Base-by-base conservation (phyloP, 768 basidiomycete species). In the Russula griseocarnosa region DNA sequence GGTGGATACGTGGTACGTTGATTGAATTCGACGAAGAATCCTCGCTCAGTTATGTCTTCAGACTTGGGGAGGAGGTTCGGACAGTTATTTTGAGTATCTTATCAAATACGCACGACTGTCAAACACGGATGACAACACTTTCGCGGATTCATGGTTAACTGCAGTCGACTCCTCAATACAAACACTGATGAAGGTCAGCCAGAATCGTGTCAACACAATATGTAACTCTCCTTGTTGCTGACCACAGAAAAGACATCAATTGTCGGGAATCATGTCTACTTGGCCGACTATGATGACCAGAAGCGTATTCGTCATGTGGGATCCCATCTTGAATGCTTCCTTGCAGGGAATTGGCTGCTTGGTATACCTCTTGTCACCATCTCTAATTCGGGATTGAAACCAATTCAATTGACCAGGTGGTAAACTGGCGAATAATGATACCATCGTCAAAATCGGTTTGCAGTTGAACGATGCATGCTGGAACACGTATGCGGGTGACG, bases 41-140 rank as follows among this genome's bases (percentile, higher is more conserved):
- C 18, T 55, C 42, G 38, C 7, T 32, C 36, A 53, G 44, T 38
- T 52, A 10, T 40, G 5, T 20, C 44, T 16, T 46, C 49, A 88
- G 88, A 82, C 85, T n/a, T 90, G 83, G 83, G 82, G 83, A 1
- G 76, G 84, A 54, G 87, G 86, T 30, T 84, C 83, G 0, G 89
- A 90, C 73, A 88, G 86, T 62, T 91, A 85, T 75, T 86, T 87
- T 63, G 89, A 91, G 71, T 90, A 90, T 68, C 78, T 89, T 60
- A 83, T 89, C 78, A 91, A 91, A 70, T 82, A 82, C 51, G 59
- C 89, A 3, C 85, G 86, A 30, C 76, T 90, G 26, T 82, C 83
- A 11, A 88, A 88, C 74, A 86, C 86, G 20, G 69, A 83, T 59
- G 81, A 90, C 71, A 76, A 79, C 54, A 69, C 84, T n/a, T 89